Percentiles rank a stretch among this genome's conserved stretches.
These are phyloP conservation scores for Daedaleopsis nitida DNA, from an alignment of 768 basidiomycete genomes.

Conservation along the genomic window DNA sequence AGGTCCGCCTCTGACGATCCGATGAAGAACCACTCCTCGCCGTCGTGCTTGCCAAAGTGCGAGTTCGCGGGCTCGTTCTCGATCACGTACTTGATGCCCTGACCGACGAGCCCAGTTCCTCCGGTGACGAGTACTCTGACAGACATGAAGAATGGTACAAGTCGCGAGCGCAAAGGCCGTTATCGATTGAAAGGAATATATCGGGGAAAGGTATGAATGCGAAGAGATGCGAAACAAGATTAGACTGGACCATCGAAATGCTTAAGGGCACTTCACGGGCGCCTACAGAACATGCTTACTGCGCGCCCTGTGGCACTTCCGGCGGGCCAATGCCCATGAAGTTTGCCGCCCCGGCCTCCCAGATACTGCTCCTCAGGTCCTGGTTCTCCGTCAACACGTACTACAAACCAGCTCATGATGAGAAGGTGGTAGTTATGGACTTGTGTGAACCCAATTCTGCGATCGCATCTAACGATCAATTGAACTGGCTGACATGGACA, in stretches of 20 bases:
- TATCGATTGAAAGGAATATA: constrained; percentile 1
- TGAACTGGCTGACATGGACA: too few relatives aligned
- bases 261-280: not conserved
- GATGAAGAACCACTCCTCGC: constrained; percentile 88
- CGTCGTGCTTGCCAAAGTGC: constrained; percentile 71
- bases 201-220: not conserved
- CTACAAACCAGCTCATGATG: too few relatives aligned
- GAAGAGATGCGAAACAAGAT: not conserved
- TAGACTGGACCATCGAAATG: not conserved
- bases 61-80: constrained; percentile 78
- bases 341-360: too few relatives aligned
- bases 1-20: constrained; percentile 82
- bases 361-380: too few relatives aligned
- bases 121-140: constrained; percentile 78
- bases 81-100: constrained; percentile 77
- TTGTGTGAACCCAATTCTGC: too few relatives aligned
- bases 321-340: too few relatives aligned
- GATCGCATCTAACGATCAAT: too few relatives aligned
- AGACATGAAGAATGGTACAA: constrained; percentile 15
- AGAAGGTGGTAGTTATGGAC: too few relatives aligned
- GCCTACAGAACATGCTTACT: too few relatives aligned
- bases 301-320: too few relatives aligned
- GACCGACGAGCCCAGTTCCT: constrained; percentile 86
- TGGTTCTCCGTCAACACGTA: too few relatives aligned
- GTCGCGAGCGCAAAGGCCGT: not conserved